A percentile compares a stretch with the other conserved stretches of the same genome.
phyloP scores from a whole-genome alignment of 2,329 filamentous ascomycete genomes.

The Penicillium decumbens region DNA sequence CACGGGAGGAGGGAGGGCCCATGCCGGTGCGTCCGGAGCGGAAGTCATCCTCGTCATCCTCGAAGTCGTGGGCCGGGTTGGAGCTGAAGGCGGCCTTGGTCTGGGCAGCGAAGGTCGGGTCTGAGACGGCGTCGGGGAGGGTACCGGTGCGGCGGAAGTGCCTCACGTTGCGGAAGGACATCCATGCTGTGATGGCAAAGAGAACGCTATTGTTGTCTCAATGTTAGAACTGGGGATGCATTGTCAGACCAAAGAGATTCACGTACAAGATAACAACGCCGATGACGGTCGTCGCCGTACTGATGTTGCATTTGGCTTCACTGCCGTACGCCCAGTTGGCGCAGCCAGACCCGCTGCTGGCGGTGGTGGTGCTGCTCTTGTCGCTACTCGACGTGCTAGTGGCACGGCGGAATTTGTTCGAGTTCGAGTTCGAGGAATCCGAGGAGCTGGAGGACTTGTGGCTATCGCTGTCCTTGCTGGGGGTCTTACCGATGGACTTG shows the following conservation, averaged over 20 bases:
- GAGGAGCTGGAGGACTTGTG: constrained; percentile 25
- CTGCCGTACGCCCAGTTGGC: constrained; percentile 50
- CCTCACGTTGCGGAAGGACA: constrained; percentile 53
- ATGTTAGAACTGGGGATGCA: not conserved
- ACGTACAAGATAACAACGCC: constrained; percentile 56
- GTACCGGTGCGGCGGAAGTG: constrained; percentile 56
- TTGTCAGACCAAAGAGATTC: not conserved
- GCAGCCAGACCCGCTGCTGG: constrained; percentile 34
- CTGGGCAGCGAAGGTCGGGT: constrained; percentile 48
- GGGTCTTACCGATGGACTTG: constrained; percentile 46
- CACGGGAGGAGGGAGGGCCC: constrained; percentile 37
- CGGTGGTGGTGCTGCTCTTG: constrained; percentile 29
- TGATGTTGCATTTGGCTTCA: constrained; percentile 53
- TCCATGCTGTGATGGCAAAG: constrained; percentile 50
- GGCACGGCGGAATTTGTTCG: not conserved
- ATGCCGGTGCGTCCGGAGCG: constrained; percentile 39
- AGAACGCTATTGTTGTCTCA: constrained; percentile 42
- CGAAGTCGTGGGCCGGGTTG: constrained; percentile 44
- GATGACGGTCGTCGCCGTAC: constrained; percentile 53
- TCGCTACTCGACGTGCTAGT: constrained; percentile 10
- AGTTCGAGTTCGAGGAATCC: not conserved
- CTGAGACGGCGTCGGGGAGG: constrained; percentile 45
- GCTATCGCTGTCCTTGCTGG: constrained; percentile 26
- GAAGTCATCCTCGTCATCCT: constrained; percentile 45
- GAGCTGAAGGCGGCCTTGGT: constrained; percentile 47